Evolutionary conservation across 495 filamentous ascomycete species (phyloP), one percentile per base, ranked within the genome.

Genomic region (Cercophora samala): DNA sequence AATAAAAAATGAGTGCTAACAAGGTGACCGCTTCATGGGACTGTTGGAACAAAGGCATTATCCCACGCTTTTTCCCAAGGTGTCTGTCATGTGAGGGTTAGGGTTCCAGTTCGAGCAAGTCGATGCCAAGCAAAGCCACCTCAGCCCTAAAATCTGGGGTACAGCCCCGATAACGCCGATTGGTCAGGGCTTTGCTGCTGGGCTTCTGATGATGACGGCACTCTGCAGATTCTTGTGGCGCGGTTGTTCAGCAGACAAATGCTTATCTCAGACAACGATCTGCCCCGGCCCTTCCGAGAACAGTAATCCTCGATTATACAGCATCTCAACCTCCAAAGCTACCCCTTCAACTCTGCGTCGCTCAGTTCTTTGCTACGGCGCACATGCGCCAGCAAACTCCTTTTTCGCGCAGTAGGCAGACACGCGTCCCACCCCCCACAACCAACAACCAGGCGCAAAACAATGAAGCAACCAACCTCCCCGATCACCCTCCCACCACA

Each of bases 401-500:
- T 13, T 46, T n/a, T n/a, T n/a, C n/a, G 37, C 37, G 2, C 37
- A 46, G 37, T n/a, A n/a, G n/a, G n/a, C 37, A 46, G 37, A 46
- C 37, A 46, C 37, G 37, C 37, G 37, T 13, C 18, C 22, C 53
- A 54, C 52, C 4, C 15, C 17, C 3, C 3, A 54, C 52, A 56
- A 56, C n/a, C n/a, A 56, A 23, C 19, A 8, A 56, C 8, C 53
- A 56, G n/a, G n/a, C 15, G 53, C 53, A 23, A n/a, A 56, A 56
- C 53, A 56, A 56, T 56, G 53, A 56, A 56, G 53, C 53, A 19
- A 19, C 22, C 53, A 56, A 23, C n/a, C 2, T 59, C 37, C 37
- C 37, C 37, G 22, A n/a, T 52, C 37, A 29, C 53, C n/a, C n/a
- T 56, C 15, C 53, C 53, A 21, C 53, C 53, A 21, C 70, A 72